These are phyloP conservation scores for Arxiozyma bovina DNA, from an alignment of 1,139 yeast species.

Conservation along the genomic window DNA sequence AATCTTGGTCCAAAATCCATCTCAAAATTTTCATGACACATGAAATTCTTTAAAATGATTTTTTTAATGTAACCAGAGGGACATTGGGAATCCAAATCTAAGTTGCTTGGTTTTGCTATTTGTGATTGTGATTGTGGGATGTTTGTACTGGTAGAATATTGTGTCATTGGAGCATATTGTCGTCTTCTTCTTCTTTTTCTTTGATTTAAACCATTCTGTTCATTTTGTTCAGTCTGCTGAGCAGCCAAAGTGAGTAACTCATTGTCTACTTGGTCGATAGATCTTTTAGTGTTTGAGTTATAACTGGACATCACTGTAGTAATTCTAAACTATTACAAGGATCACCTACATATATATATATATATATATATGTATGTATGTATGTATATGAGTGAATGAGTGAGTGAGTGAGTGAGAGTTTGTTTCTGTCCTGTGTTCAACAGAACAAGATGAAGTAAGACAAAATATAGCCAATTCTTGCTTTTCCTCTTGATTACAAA, in stretches of 20 bases:
- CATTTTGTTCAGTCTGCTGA: conserved; percentile 6
- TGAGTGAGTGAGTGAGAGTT: too few species aligned
- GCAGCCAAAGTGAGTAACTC: conserved; percentile 14
- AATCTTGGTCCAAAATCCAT: conserved; percentile 72
- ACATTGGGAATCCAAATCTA: conserved; percentile 6
- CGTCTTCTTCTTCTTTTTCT: conserved; percentile 18
- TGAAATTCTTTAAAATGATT: conserved; percentile 56
- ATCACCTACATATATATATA: too few species aligned
- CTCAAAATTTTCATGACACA: conserved; percentile 79
- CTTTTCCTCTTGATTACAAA: too few species aligned
- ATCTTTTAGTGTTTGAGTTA: conserved; percentile 8
- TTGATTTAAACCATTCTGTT: conserved; percentile 5
- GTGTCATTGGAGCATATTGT: conserved; percentile 27
- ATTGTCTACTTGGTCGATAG: conserved; percentile 11
- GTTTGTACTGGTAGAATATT: conserved; percentile 9
- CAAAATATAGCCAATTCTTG: too few species aligned
- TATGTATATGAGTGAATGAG: too few species aligned
- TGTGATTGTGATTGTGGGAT: neutral
- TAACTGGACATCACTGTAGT: neutral
- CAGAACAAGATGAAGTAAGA: too few species aligned
- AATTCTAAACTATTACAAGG: neutral
- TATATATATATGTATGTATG: too few species aligned
- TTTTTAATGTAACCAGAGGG: conserved; percentile 40
- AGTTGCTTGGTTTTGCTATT: neutral
- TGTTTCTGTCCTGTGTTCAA: too few species aligned